phyloP scores from a whole-genome alignment of 768 basidiomycete genomes.

The Kondoa malvinella region DNA sequence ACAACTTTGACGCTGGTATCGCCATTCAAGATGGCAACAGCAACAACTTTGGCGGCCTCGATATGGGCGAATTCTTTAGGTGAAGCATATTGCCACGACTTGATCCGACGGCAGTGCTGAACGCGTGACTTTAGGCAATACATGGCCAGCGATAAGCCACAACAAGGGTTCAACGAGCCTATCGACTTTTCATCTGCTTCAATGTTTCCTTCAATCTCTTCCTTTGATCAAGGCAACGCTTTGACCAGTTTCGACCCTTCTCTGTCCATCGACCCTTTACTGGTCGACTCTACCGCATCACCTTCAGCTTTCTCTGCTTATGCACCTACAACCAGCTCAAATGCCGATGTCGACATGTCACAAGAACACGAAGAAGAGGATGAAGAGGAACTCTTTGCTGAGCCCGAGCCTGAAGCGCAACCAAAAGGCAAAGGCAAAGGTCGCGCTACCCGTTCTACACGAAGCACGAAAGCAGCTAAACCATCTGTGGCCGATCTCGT shows the following conservation, averaged over 20 bases:
- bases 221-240: background rate
- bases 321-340: background rate
- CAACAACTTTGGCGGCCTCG: background rate
- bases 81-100: background rate
- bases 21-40: background rate
- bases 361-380: background rate
- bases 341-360: background rate
- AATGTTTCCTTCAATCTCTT: background rate
- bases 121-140: background rate
- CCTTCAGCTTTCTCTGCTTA: background rate
- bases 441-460: background rate
- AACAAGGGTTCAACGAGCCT: background rate
- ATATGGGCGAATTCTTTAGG: background rate
- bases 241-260: background rate
- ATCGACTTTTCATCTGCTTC: background rate
- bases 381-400: background rate
- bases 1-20: background rate
- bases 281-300: background rate
- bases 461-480: conserved; percentile 1
- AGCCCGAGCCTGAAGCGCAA: background rate
- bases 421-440: background rate
- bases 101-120: too few species aligned
- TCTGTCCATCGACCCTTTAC: background rate
- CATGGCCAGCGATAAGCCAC: background rate
- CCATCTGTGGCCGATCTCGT: conserved; percentile 5